These are phyloP conservation scores for Cydonia oblonga DNA, from an alignment of 331 rosid genomes.

Conservation along the genomic window DNA sequence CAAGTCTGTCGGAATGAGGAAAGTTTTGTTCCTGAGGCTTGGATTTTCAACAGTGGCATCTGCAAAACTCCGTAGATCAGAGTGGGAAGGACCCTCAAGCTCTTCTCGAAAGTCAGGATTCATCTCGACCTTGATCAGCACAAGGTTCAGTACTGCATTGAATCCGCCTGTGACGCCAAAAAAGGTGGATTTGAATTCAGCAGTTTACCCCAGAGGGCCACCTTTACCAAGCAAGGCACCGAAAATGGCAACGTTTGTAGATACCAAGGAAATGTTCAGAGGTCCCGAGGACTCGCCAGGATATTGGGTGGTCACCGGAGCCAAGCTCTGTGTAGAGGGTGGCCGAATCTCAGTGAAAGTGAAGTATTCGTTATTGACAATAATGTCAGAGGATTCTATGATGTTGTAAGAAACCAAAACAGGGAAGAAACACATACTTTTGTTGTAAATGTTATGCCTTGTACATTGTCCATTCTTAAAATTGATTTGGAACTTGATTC, in stretches of 20 bases:
- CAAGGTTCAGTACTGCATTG: slow-evolving; percentile 57
- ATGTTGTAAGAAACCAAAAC: too few relatives aligned
- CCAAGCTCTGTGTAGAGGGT: slow-evolving; percentile 58
- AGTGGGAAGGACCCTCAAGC: slow-evolving; percentile 67
- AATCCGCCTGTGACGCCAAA: slow-evolving; percentile 23
- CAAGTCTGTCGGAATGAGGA: slow-evolving; percentile 48
- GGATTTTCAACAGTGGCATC: slow-evolving; percentile 65
- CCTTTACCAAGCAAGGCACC: slow-evolving; percentile 59
- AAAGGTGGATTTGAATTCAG: slow-evolving; percentile 71
- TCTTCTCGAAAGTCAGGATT: slow-evolving; percentile 64
- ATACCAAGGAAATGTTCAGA: slow-evolving; percentile 64
- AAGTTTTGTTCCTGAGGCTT: slow-evolving; percentile 70
- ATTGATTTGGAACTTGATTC: too few relatives aligned
- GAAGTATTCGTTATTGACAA: slow-evolving; percentile 70
- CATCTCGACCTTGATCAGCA: slow-evolving; percentile 55
- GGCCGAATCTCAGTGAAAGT: slow-evolving; percentile 63
- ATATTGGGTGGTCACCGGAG: slow-evolving; percentile 91
- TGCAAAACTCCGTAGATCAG: slow-evolving; percentile 59
- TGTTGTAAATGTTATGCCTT: slow-evolving; percentile 14
- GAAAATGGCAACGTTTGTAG: slow-evolving; percentile 57
- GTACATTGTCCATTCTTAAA: slow-evolving; percentile 11
- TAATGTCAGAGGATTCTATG: slow-evolving; percentile 46
- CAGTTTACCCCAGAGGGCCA: slow-evolving; percentile 57
- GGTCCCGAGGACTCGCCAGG: slow-evolving; percentile 87
- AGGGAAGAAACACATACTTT: slow-evolving; percentile 1